A percentile compares a stretch with the other conserved stretches of the same genome.
These are phyloP conservation scores for Torulaspora pretoriensis DNA, from an alignment of 1,139 yeast genomes.

Conservation along the genomic window DNA sequence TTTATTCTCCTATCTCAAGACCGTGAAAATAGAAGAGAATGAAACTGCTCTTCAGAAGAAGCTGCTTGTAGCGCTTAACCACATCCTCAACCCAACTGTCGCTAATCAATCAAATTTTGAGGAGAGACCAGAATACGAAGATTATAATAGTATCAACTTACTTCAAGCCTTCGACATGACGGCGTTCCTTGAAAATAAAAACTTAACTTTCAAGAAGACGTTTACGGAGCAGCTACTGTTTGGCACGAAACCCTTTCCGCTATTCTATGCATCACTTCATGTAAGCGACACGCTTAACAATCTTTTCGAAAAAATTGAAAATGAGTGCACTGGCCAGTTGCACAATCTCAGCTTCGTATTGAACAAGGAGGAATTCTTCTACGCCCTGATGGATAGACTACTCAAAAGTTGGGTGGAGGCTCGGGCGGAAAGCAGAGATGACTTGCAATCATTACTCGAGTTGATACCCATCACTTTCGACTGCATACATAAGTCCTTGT, in stretches of 20 bases:
- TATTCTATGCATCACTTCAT: conserved; percentile 23
- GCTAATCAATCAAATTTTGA: conserved; percentile 13
- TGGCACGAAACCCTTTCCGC: conserved; percentile 30
- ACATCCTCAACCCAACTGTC: conserved; percentile 10
- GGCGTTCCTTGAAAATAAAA: conserved; percentile 25
- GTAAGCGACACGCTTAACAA: conserved; percentile 21
- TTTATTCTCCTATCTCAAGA: conserved; percentile 14
- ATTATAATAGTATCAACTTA: conserved; percentile 15
- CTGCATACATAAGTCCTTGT: conserved; percentile 12
- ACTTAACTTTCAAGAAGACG: conserved; percentile 27
- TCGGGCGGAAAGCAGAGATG: conserved; percentile 48
- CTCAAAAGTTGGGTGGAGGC: conserved; percentile 67
- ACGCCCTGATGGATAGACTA: conserved; percentile 26
- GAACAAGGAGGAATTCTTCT: conserved; percentile 24
- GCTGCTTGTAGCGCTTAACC: conserved; percentile 15
- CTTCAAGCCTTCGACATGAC: conserved; percentile 24
- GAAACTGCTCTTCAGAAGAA: conserved; percentile 15
- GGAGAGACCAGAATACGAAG: conserved; percentile 12
- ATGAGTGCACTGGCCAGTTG: conserved; percentile 12
- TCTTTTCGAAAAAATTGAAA: conserved; percentile 14
- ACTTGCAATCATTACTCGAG: conserved; percentile 34
- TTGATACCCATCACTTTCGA: conserved; percentile 25
- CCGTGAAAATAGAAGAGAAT: conserved; percentile 15
- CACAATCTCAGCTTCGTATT: conserved; percentile 23
- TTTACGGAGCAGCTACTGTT: conserved; percentile 31